These are phyloP conservation scores for Irpex sp. DNA, from an alignment of 1,284 basidiomycete species.

Conservation along the genomic window DNA sequence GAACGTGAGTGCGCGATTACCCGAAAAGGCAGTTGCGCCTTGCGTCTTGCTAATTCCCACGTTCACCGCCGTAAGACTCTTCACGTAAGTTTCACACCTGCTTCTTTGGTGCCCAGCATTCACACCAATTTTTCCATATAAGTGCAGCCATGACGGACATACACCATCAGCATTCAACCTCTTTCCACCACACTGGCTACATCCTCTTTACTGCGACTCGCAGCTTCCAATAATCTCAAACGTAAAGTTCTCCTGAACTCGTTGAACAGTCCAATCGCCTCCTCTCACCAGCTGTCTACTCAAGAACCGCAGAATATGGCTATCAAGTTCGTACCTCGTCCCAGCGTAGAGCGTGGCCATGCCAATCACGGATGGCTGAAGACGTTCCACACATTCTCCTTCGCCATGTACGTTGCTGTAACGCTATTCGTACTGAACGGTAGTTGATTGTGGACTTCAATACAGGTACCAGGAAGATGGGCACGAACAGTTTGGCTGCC, in stretches of 20 bases:
- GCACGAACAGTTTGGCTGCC: constrained; percentile 54
- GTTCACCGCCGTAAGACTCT: background rate
- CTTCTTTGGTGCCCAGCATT: background rate
- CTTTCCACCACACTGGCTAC: background rate
- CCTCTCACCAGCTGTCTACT: background rate
- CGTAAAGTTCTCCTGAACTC: background rate
- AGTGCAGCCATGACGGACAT: background rate
- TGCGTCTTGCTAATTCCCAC: background rate
- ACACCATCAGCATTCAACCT: background rate
- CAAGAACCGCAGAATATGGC: constrained; percentile 2
- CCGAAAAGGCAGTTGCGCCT: background rate
- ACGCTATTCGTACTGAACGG: too few species aligned
- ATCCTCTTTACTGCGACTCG: background rate
- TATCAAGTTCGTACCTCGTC: constrained; percentile 49
- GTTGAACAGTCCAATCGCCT: background rate
- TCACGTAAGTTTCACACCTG: background rate
- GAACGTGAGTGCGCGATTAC: constrained; percentile 7
- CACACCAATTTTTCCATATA: background rate
- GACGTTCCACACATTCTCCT: constrained; percentile 85
- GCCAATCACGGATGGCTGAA: constrained; percentile 90
- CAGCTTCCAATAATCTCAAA: constrained; percentile 1
- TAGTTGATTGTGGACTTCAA: background rate
- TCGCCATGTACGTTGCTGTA: constrained; percentile 54
- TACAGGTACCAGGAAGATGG: constrained; percentile 56
- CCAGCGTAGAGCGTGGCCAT: constrained; percentile 65